Base-by-base conservation (phyloP, 192 early-diverging fungal species). In the Mortierella claussenii region DNA sequence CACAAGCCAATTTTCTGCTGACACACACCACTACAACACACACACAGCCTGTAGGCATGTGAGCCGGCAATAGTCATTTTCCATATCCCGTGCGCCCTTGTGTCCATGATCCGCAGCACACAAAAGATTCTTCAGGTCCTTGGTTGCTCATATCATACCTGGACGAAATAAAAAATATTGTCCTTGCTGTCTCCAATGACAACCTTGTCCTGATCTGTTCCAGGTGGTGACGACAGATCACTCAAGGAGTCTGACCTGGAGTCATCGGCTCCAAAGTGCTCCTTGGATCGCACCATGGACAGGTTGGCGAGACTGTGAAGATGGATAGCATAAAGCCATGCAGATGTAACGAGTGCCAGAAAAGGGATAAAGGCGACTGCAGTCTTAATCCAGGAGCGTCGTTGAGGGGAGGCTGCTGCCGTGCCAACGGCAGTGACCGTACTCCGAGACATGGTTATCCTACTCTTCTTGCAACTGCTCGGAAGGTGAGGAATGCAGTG, bases 111-210 rank as follows among this genome's bases (percentile, higher is more conserved):
- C n/a, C n/a, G n/a, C n/a, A n/a, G n/a, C n/a, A n/a, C n/a, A n/a
- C n/a, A 54, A 54, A 26, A 23, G 10, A 8, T 43, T 18, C 33
- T 47, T 48, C 1, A 40, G 17, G 42, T 18, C n/a, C 9, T n/a
- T 27, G 7, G 15, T 33, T 15, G 20, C 48, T n/a, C n/a, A n/a
- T 3, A 42, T 2, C 17, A 50, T 81, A 86, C 91, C 75, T 93
- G 90, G 26, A 92, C 62, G 70, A 92, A 92, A 37, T 90, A 89
- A 59, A 93, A 86, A 2, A 92, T 61, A 48, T 84, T 80, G 66
- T 88, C 82, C 54, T 66, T 84, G 40, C 79, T 69, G 55, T 88
- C 86, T n/a, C 75, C 83, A 24, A 89, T 80, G 1, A 74, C 81
- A 11, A 58, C 44, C 27, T 49, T 55, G 50, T 75, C 79, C 18